Evolutionary conservation across 805 yeast genomes (phyloP).

Genomic region (Metahyphopichia silvanorum): DNA sequence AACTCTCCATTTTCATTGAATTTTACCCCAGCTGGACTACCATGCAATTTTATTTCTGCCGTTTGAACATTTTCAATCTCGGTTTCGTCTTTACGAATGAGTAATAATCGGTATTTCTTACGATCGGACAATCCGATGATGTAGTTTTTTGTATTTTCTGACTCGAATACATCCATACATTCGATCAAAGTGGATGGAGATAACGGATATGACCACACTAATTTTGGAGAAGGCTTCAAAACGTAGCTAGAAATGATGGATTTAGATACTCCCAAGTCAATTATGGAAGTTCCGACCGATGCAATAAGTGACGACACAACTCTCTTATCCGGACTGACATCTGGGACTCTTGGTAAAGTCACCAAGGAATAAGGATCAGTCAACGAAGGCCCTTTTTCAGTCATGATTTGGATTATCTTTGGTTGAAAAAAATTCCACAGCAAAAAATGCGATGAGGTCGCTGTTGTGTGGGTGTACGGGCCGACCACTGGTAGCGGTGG

Average conservation of each 20-base stretch:
- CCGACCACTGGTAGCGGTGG: no score
- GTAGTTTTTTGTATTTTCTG: conserved; percentile 17
- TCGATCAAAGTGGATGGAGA: conserved; percentile 46
- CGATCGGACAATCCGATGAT: conserved; percentile 41
- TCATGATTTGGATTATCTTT: neutral
- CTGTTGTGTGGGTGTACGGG: no score
- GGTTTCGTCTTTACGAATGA: conserved; percentile 15
- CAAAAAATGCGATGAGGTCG: no score
- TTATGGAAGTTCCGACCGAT: conserved; percentile 23
- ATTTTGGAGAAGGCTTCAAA: conserved; percentile 54
- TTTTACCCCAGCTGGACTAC: conserved; percentile 18
- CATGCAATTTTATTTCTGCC: conserved; percentile 10
- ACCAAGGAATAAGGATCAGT: conserved; percentile 29
- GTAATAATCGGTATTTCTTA: conserved; percentile 20
- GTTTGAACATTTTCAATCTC: conserved; percentile 2
- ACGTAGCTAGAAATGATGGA: conserved; percentile 50
- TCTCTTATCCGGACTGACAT: conserved; percentile 19
- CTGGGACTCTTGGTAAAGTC: conserved; percentile 32
- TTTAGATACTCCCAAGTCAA: conserved; percentile 54
- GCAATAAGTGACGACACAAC: conserved; percentile 18
- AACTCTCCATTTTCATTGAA: conserved; percentile 18
- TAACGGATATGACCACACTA: conserved; percentile 53
- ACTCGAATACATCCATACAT: conserved; percentile 30
- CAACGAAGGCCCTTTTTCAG: conserved; percentile 11
- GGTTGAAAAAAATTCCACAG: no score